These are phyloP conservation scores for Termitomyces sp. DNA, from an alignment of 768 basidiomycete species.

Conservation along the genomic window DNA sequence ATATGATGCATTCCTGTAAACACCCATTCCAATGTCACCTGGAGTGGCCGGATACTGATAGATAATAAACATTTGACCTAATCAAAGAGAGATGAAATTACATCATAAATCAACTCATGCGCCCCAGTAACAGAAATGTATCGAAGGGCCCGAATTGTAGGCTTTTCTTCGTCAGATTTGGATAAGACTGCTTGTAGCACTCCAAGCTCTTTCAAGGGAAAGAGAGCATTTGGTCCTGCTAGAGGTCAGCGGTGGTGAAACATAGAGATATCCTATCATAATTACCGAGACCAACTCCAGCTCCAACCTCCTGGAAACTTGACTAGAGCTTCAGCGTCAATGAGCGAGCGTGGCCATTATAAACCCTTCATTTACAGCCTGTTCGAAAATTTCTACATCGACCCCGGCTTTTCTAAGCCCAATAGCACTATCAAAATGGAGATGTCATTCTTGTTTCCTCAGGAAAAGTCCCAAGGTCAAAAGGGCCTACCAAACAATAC, in stretches of 20 bases:
- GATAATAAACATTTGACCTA: background rate
- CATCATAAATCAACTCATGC: conserved; percentile 42
- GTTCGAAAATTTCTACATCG: background rate
- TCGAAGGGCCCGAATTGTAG: conserved; percentile 28
- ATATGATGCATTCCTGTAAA: conserved; percentile 30
- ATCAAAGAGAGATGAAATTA: conserved; percentile 17
- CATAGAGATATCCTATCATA: background rate
- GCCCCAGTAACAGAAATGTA: conserved; percentile 35
- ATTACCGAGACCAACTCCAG: conserved; percentile 47
- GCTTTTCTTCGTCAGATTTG: conserved; percentile 27
- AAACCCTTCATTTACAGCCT: background rate
- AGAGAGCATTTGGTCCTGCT: conserved; percentile 45
- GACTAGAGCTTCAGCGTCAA: conserved; percentile 22
- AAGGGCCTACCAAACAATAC: background rate
- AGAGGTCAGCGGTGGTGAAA: background rate
- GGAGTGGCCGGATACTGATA: conserved; percentile 26
- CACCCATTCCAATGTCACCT: conserved; percentile 35
- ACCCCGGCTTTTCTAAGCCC: background rate
- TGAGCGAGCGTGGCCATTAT: background rate
- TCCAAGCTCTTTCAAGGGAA: conserved; percentile 38
- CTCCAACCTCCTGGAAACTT: conserved; percentile 47
- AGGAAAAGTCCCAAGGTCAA: background rate
- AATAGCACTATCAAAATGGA: background rate
- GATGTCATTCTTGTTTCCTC: background rate
- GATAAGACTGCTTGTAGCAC: conserved; percentile 35